Conservation (phyloP, 2,329 filamentous ascomycete species). For the Penicillium psychrosexuale region DNA sequence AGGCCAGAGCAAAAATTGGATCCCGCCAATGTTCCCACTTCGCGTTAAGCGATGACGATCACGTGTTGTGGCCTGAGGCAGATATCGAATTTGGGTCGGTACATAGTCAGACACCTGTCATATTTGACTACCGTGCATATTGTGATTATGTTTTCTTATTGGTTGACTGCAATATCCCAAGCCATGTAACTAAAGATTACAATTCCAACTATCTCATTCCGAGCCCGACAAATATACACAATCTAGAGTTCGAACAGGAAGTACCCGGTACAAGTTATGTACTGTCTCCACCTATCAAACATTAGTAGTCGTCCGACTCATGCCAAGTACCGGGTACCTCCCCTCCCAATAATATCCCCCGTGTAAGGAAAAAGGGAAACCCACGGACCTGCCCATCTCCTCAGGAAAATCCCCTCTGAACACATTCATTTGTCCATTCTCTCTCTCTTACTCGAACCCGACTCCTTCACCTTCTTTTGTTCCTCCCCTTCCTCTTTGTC, state of each 20-base stretch:
- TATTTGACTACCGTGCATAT: neutral
- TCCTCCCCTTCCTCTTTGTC: neutral
- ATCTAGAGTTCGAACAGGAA: neutral
- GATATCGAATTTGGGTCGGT: neutral
- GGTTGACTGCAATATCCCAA: neutral
- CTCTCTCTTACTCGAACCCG: constrained; percentile 4
- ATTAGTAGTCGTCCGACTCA: neutral
- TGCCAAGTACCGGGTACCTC: constrained; percentile 7
- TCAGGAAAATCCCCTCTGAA: constrained; percentile 4
- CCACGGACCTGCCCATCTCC: constrained; percentile 8
- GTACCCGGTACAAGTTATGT: neutral
- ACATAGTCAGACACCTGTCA: neutral
- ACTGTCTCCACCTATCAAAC: neutral
- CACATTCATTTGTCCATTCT: constrained; percentile 10
- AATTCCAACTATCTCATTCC: constrained; percentile 4
- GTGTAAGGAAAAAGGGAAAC: constrained; percentile 1
- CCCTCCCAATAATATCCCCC: neutral
- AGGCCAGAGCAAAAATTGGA: constrained; percentile 32
- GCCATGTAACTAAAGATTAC: neutral
- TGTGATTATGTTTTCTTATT: neutral
- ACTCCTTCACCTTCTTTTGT: constrained; percentile 4
- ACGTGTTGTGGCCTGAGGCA: constrained; percentile 25
- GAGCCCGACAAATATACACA: neutral
- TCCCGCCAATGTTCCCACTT: constrained; percentile 30
- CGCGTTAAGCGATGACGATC: constrained; percentile 37